These are phyloP conservation scores for Calonectria pauciramosa DNA, from an alignment of 2,329 filamentous ascomycete genomes.

Conservation along the genomic window DNA sequence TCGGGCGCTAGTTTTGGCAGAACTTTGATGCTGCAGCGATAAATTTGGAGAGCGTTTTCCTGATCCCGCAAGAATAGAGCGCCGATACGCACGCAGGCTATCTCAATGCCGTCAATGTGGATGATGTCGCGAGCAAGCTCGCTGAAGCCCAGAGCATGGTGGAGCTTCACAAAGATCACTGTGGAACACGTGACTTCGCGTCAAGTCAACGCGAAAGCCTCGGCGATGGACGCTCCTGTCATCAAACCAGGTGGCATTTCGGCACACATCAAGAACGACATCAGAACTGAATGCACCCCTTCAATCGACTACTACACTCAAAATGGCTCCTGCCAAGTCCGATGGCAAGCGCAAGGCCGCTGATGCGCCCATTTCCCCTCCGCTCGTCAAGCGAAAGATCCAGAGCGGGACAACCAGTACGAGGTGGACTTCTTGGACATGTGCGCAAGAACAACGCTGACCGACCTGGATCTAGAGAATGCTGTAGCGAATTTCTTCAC, in stretches of 20 bases:
- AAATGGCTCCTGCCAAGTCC: conserved; percentile 44
- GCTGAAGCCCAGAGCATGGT: conserved; percentile 15
- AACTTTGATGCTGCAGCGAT: background rate
- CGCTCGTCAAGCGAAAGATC: conserved; percentile 65
- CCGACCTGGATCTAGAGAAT: conserved; percentile 61
- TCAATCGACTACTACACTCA: conserved; percentile 12
- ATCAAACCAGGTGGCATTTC: background rate
- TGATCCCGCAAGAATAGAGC: background rate
- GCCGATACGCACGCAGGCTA: background rate
- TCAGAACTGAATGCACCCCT: conserved; percentile 30
- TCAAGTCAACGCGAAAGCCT: conserved; percentile 32
- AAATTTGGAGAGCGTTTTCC: background rate
- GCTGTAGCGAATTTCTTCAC: conserved; percentile 90
- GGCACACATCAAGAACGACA: conserved; percentile 1
- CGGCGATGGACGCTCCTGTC: conserved; percentile 12
- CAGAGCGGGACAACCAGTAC: conserved; percentile 67
- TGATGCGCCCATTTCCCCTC: conserved; percentile 65
- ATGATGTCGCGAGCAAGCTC: background rate
- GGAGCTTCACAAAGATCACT: conserved; percentile 9
- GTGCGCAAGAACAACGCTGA: conserved; percentile 28
- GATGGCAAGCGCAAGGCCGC: conserved; percentile 52
- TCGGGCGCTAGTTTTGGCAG: conserved; percentile 11
- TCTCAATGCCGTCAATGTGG: background rate
- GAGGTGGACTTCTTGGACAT: conserved; percentile 25
- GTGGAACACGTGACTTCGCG: conserved; percentile 51